Evolutionary conservation across 2,329 filamentous ascomycete species (phyloP).

Genomic region (Penicillium vulpinum): DNA sequence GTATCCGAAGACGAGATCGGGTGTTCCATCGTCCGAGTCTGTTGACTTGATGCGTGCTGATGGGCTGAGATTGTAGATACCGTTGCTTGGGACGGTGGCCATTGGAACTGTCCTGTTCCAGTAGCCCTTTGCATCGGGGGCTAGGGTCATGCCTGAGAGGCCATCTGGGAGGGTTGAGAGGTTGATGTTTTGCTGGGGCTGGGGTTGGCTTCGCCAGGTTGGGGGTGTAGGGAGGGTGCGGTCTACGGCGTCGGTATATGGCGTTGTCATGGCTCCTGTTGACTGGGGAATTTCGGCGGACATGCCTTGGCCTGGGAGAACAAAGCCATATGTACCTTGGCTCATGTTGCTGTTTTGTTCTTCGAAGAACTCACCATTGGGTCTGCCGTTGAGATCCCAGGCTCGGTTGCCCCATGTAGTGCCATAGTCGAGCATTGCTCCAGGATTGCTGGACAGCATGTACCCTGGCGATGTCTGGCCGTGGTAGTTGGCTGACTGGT

Average conservation of each 20-base stretch:
- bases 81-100: constrained; percentile 19
- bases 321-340: constrained; percentile 31
- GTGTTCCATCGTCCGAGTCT: constrained; percentile 19
- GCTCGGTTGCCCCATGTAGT: constrained; percentile 31
- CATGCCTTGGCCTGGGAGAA: constrained; percentile 31
- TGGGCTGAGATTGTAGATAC: constrained; percentile 21
- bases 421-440: constrained; percentile 30
- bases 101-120: constrained; percentile 20
- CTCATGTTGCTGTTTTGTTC: constrained; percentile 18
- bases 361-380: constrained; percentile 21
- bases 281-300: constrained; percentile 29
- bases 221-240: constrained; percentile 40
- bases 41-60: constrained; percentile 14
- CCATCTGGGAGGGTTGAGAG: constrained; percentile 18
- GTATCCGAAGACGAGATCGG: constrained; percentile 34
- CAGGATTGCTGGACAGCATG: constrained; percentile 36
- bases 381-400: constrained; percentile 30
- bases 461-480: constrained; percentile 36
- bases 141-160: constrained; percentile 18
- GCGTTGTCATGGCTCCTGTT: constrained; percentile 24
- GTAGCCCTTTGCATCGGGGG: constrained; percentile 21
- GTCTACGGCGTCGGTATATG: constrained; percentile 26
- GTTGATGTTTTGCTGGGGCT: constrained; percentile 12
- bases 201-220: constrained; percentile 25
- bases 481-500: constrained; percentile 33